Conservation (phyloP, 1,139 yeast species). For the Yamadazyma trypodendri region DNA sequence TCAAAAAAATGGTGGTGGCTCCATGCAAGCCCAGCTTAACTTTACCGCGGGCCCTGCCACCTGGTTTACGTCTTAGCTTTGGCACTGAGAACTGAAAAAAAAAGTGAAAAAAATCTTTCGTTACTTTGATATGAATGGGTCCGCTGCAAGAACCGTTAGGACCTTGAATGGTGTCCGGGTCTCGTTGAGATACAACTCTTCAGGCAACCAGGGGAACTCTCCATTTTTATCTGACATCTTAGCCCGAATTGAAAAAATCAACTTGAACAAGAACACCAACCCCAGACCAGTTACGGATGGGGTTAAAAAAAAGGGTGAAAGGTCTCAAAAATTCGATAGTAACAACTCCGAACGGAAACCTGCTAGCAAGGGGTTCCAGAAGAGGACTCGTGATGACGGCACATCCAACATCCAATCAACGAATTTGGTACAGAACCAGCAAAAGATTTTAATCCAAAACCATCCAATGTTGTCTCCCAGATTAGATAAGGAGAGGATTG, state of each 20-base stretch:
- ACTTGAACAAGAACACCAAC: conserved; percentile 10
- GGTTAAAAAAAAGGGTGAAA: not conserved
- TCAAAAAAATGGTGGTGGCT: too few species aligned
- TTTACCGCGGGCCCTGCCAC: not conserved
- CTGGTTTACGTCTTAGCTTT: not conserved
- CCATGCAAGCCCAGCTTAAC: too few species aligned
- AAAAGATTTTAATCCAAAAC: conserved; percentile 19
- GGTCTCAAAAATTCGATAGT: not conserved
- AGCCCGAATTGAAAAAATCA: conserved; percentile 16
- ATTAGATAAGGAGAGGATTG: conserved; percentile 5
- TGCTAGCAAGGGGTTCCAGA: too few species aligned
- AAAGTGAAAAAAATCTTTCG: conserved; percentile 4
- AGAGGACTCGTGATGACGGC: too few species aligned
- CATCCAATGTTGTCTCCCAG: conserved; percentile 21
- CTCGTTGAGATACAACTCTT: conserved; percentile 3
- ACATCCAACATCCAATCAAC: not conserved
- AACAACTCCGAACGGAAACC: too few species aligned
- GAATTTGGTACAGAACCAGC: too few species aligned
- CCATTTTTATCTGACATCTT: conserved; percentile 17
- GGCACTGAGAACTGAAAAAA: not conserved
- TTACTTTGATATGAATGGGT: conserved; percentile 1
- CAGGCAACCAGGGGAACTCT: conserved; percentile 5
- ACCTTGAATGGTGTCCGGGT: not conserved
- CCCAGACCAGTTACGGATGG: not conserved
- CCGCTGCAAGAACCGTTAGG: not conserved